These are phyloP conservation scores for Epichloe festucae DNA, from an alignment of 2,329 filamentous ascomycete genomes.

Conservation along the genomic window DNA sequence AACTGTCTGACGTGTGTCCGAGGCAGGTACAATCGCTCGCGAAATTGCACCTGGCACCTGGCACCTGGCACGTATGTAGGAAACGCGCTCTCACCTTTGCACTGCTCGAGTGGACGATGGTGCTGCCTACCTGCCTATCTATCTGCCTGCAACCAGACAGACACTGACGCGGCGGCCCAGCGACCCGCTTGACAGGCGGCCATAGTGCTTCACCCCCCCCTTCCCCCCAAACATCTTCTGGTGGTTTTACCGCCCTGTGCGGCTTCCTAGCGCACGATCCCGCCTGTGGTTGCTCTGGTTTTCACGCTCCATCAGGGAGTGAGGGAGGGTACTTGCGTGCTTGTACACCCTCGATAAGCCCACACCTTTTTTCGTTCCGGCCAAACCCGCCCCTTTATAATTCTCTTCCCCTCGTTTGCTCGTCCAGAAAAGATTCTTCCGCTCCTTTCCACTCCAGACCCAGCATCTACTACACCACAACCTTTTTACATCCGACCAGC, in stretches of 20 bases:
- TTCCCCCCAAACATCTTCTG: neutral
- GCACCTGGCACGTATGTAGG: neutral
- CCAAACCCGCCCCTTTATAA: constrained; percentile 22
- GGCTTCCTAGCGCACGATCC: constrained; percentile 2
- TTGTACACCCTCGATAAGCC: constrained; percentile 7
- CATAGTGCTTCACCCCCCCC: neutral
- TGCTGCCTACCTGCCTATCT: neutral
- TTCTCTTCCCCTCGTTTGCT: constrained; percentile 12
- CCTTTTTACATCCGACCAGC: neutral
- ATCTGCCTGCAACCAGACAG: neutral
- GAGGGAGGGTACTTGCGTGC: constrained; percentile 6
- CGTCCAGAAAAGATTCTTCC: constrained; percentile 10
- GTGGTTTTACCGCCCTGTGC: constrained; percentile 6
- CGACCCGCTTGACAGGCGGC: neutral
- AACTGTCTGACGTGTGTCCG: neutral
- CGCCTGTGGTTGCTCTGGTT: constrained; percentile 1
- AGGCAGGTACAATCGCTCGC: neutral
- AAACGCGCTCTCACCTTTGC: neutral
- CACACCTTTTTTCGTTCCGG: constrained; percentile 15
- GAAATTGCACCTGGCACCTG: neutral
- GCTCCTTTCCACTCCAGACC: constrained; percentile 9
- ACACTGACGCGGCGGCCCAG: neutral
- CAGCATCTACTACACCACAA: neutral
- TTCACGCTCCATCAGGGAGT: neutral
- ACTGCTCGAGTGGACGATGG: too few species aligned